Conservation (phyloP, 306 rosid species). For the Malus asiatica region DNA sequence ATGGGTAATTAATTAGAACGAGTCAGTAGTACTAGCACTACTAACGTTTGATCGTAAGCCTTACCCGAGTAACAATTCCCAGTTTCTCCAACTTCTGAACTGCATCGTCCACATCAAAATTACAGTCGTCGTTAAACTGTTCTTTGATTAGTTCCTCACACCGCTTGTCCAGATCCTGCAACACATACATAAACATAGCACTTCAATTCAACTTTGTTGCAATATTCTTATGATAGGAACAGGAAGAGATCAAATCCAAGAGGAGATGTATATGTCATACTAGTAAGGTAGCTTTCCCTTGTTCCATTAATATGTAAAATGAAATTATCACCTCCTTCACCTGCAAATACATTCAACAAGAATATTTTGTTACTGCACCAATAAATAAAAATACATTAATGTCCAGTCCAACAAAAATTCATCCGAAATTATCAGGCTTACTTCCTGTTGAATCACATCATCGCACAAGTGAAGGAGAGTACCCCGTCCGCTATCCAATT, state of each 20-base stretch:
- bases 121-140: slow-evolving; percentile 60
- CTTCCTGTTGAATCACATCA: slow-evolving; percentile 97
- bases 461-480: slow-evolving; percentile 98
- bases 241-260: neutral
- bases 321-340: slow-evolving; percentile 89
- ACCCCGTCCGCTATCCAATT: slow-evolving; percentile 94
- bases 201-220: neutral
- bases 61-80: slow-evolving; percentile 83
- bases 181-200: neutral
- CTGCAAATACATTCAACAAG: slow-evolving; percentile 29
- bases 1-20: no score
- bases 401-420: neutral
- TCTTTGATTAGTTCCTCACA: slow-evolving; percentile 86
- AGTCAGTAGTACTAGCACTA: no score
- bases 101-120: slow-evolving; percentile 96
- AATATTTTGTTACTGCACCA: neutral
- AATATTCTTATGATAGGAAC: neutral
- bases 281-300: slow-evolving; percentile 77
- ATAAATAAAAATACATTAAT: neutral
- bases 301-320: slow-evolving; percentile 89
- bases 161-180: slow-evolving; percentile 80
- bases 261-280: slow-evolving; percentile 17
- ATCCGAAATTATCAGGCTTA: slow-evolving; percentile 30
- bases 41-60: slow-evolving; percentile 11
- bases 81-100: slow-evolving; percentile 70